A percentile compares a stretch with the other conserved stretches of the same genome.
These are phyloP conservation scores for Penicillium sp. DNA, from an alignment of 2,329 filamentous ascomycete genomes.

Conservation along the genomic window DNA sequence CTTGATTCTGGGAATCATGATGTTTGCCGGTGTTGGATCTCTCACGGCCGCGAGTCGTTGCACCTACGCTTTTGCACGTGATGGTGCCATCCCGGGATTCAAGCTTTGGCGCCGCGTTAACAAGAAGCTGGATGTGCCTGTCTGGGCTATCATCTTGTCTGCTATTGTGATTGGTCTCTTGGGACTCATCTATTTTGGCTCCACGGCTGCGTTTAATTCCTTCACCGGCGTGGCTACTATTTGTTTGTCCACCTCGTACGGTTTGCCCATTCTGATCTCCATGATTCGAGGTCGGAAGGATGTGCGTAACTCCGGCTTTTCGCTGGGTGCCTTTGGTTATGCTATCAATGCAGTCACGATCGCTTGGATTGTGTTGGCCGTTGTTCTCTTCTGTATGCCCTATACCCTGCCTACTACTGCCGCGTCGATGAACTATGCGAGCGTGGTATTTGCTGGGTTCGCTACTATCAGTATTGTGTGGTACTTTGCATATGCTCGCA, in stretches of 20 bases:
- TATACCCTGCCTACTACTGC: slow-evolving; percentile 60
- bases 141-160: slow-evolving; percentile 69
- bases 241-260: slow-evolving; percentile 73
- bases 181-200: slow-evolving; percentile 78
- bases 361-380: slow-evolving; percentile 69
- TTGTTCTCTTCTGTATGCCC: slow-evolving; percentile 77
- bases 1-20: slow-evolving; percentile 72
- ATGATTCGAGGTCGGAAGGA: slow-evolving; percentile 66
- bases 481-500: slow-evolving; percentile 65
- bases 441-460: slow-evolving; percentile 66
- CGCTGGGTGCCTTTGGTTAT: slow-evolving; percentile 68
- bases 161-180: slow-evolving; percentile 69
- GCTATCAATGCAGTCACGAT: slow-evolving; percentile 68
- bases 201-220: slow-evolving; percentile 72
- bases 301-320: slow-evolving; percentile 66
- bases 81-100: slow-evolving; percentile 72
- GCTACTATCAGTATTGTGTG: slow-evolving; percentile 60
- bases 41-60: slow-evolving; percentile 73
- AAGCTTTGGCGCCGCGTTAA: slow-evolving; percentile 67
- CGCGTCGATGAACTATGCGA: slow-evolving; percentile 66
- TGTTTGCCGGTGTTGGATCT: slow-evolving; percentile 75
- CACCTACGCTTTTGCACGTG: slow-evolving; percentile 74
- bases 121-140: slow-evolving; percentile 65
- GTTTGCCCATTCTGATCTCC: slow-evolving; percentile 71
- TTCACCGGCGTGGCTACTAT: slow-evolving; percentile 81